phyloP scores from a whole-genome alignment of 1,284 basidiomycete genomes.

The Irpex sp. region DNA sequence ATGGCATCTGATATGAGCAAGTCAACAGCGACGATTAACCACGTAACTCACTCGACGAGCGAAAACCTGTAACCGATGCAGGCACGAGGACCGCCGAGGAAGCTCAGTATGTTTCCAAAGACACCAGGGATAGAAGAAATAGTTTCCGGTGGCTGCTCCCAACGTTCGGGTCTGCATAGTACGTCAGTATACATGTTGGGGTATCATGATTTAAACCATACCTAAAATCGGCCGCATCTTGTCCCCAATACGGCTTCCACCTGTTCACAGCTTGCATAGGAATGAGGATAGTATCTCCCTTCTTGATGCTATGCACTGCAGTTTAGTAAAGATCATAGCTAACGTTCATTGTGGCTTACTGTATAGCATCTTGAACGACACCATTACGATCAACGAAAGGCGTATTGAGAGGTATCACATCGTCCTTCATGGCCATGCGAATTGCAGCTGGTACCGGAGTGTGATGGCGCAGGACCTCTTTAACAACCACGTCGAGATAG shows the following conservation, averaged over 20 bases:
- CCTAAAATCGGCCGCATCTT: slow-evolving; percentile 51
- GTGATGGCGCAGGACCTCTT: slow-evolving; percentile 67
- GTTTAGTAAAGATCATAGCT: background rate
- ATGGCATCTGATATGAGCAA: background rate
- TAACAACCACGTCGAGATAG: slow-evolving; percentile 63
- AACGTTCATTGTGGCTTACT: background rate
- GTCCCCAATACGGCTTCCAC: slow-evolving; percentile 48
- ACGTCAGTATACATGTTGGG: background rate
- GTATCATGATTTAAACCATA: slow-evolving; percentile 15
- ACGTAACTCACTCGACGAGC: slow-evolving; percentile 48
- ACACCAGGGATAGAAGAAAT: slow-evolving; percentile 50
- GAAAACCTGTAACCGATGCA: slow-evolving; percentile 74
- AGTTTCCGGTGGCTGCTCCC: slow-evolving; percentile 45
- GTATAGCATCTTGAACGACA: background rate
- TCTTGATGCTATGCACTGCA: slow-evolving; percentile 28
- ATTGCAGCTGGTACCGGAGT: slow-evolving; percentile 55
- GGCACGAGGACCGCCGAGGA: slow-evolving; percentile 55
- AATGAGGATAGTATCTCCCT: slow-evolving; percentile 43
- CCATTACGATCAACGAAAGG: slow-evolving; percentile 30
- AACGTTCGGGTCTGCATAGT: slow-evolving; percentile 50
- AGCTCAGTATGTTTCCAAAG: slow-evolving; percentile 56
- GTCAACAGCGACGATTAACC: background rate
- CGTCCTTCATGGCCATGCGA: slow-evolving; percentile 50
- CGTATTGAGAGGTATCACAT: slow-evolving; percentile 32
- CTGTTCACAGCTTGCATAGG: slow-evolving; percentile 47